Evolutionary conservation across 2,329 filamentous ascomycete genomes (phyloP).

Genomic region (Ascochyta fabae): DNA sequence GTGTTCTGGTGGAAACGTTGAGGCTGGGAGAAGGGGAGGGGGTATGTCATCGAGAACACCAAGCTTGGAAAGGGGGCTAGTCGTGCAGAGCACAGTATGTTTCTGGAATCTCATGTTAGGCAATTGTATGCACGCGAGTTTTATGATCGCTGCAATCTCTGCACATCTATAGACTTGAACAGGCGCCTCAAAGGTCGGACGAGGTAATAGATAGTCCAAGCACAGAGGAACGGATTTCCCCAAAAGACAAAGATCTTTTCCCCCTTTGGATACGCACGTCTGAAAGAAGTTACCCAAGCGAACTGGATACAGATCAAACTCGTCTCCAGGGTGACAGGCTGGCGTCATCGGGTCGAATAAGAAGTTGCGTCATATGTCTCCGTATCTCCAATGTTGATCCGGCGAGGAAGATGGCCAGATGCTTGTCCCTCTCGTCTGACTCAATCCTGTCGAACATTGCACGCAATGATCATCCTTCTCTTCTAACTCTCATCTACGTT

Average conservation of each 20-base stretch:
- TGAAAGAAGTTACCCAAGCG: not conserved
- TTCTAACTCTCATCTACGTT: not conserved
- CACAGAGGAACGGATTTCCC: not conserved
- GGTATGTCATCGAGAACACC: slow-evolving; percentile 11
- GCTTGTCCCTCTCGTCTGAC: not conserved
- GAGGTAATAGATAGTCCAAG: not conserved
- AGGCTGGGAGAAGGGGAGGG: not conserved
- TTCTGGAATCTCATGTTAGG: too few species aligned
- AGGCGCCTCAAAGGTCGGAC: not conserved
- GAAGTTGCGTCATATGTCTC: not conserved
- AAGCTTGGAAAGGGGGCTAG: not conserved
- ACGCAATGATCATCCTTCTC: not conserved
- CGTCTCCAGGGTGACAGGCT: not conserved
- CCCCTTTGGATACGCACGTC: too few species aligned
- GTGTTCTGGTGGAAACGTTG: not conserved
- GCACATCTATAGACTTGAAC: too few species aligned
- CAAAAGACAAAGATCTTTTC: too few species aligned
- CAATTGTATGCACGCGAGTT: too few species aligned
- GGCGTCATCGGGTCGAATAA: not conserved
- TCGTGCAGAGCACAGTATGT: not conserved
- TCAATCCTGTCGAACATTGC: not conserved
- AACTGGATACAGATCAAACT: not conserved
- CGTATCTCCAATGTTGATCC: not conserved
- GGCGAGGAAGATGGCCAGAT: not conserved
- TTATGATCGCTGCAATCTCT: too few species aligned